Evolutionary conservation across 2,329 filamentous ascomycete species (phyloP).

Genomic region (Penicillium brasilianum): DNA sequence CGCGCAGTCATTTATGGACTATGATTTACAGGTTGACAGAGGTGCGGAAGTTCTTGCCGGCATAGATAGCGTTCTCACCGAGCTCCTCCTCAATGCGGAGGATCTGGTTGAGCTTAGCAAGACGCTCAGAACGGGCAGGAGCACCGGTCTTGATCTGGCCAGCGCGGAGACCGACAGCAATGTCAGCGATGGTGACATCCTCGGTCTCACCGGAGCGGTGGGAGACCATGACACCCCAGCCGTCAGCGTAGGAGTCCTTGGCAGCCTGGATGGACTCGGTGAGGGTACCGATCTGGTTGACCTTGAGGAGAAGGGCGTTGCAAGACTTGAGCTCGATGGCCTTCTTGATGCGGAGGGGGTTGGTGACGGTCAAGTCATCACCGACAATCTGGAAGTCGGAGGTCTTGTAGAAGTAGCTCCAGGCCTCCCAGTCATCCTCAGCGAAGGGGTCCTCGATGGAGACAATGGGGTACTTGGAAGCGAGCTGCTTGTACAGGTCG

Average conservation of each 20-base stretch:
- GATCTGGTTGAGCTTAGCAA: constrained; percentile 99
- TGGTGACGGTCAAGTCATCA: constrained; percentile 98
- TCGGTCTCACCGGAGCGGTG: constrained; percentile 99
- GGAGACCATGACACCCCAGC: constrained; percentile 99
- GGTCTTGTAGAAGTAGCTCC: constrained; percentile 99
- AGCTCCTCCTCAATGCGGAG: constrained; percentile 99
- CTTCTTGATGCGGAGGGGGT: constrained; percentile 99
- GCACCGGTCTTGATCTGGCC: constrained; percentile 99
- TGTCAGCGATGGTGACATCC: constrained; percentile 98
- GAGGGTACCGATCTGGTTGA: constrained; percentile 99
- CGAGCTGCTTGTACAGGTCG: constrained; percentile 83
- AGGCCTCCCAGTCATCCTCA: constrained; percentile 99
- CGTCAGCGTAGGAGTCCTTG: constrained; percentile 94
- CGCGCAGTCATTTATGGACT: constrained; percentile 17
- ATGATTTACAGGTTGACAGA: constrained; percentile 79
- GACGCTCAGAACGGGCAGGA: constrained; percentile 92
- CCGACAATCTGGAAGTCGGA: constrained; percentile 98
- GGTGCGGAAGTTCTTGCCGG: constrained; percentile 89
- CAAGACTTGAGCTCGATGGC: constrained; percentile 98
- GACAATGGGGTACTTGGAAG: constrained; percentile 97
- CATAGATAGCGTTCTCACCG: constrained; percentile 86
- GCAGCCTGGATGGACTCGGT: constrained; percentile 99
- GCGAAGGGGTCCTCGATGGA: constrained; percentile 99
- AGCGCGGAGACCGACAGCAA: constrained; percentile 92
- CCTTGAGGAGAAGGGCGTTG: constrained; percentile 98